Evolutionary conservation across 208 protist species (phyloP), one percentile per base, ranked within the genome.

Genomic region (Strigomonas galati): DNA sequence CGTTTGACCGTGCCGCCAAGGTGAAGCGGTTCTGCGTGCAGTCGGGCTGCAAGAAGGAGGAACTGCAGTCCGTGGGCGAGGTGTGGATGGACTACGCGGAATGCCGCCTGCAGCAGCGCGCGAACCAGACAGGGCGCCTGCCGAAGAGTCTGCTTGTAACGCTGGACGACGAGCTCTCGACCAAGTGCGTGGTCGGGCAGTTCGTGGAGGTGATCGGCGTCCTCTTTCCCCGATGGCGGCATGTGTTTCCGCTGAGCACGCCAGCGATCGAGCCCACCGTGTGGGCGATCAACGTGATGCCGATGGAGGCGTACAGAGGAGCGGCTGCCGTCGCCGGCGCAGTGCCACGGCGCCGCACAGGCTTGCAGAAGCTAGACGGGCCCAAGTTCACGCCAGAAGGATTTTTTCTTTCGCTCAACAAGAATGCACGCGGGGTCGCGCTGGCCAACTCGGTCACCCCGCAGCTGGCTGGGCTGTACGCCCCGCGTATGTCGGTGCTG

Each of bases 61-160:
- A 74, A 60, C 65, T 93, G 64, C 81, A 90, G 54, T 67, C 79
- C n/a, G 81, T 89, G 4, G 79, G 82, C 0, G 82, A 92, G 54
- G 76, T 84, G 7, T 93, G 84, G 85, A 93, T 95, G 87, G 89
- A 95, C 79, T 93, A 93, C 72, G 86, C 83, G 46, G 86, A 95
- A 77, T 93, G 89, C 63, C 85, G 86, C 0, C 82, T 95, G 66
- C 89, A 95, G 79, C 89, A 89, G 80, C 84, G 87, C 46, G 84
- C 83, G 24, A 84, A 83, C 59, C 74, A 83, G 60, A 82, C 80
- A 0, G 89, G 89, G 9, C 71, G 75, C 19, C 78, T 95, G 30
- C 89, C 89, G 4, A 85, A 85, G 55, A 92, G 78, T 62, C 67
- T 95, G 6, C 74, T 85, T 35, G 79, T 95, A 37, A 91, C 84